A percentile compares a stretch with the other conserved stretches of the same genome.
phyloP scores from a whole-genome alignment of 2,329 filamentous ascomycete species.

The Ophiostoma perfectum region DNA sequence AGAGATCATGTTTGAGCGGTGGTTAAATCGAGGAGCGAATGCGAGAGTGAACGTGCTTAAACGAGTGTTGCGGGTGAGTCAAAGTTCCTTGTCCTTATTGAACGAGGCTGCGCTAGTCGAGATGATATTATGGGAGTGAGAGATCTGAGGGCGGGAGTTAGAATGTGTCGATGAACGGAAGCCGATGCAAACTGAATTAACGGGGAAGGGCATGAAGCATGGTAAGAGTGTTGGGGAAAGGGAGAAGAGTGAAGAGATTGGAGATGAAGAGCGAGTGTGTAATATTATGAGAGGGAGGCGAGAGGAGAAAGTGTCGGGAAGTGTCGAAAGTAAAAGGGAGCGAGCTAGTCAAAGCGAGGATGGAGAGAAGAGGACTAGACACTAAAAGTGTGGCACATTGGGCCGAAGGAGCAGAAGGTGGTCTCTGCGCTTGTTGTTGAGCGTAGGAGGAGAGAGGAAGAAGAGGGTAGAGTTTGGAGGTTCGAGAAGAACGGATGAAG shows the following conservation, averaged over 20 bases:
- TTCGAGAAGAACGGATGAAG: conserved; percentile 29
- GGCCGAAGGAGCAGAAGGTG: background rate
- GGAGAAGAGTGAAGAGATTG: conserved; percentile 1
- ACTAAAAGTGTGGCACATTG: background rate
- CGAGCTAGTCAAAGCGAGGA: conserved; percentile 9
- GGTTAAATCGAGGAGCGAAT: background rate
- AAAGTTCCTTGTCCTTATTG: background rate
- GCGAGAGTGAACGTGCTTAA: background rate
- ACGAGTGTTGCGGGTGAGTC: background rate
- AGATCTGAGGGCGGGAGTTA: background rate
- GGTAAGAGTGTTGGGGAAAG: background rate
- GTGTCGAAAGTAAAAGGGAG: conserved; percentile 1
- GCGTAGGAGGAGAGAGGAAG: background rate
- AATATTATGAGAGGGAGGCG: background rate
- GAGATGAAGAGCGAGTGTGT: background rate
- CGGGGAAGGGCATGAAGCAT: background rate
- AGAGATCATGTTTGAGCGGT: background rate
- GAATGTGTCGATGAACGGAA: background rate
- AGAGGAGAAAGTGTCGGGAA: conserved; percentile 5
- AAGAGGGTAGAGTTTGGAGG: background rate
- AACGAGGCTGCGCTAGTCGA: background rate
- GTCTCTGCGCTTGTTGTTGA: background rate
- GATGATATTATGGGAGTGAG: background rate
- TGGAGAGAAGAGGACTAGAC: background rate
- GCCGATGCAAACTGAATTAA: background rate